A percentile compares a stretch with the other conserved stretches of the same genome.
Conservation (phyloP, 2,329 filamentous ascomycete genomes). For the Neoascochyta sp. region DNA sequence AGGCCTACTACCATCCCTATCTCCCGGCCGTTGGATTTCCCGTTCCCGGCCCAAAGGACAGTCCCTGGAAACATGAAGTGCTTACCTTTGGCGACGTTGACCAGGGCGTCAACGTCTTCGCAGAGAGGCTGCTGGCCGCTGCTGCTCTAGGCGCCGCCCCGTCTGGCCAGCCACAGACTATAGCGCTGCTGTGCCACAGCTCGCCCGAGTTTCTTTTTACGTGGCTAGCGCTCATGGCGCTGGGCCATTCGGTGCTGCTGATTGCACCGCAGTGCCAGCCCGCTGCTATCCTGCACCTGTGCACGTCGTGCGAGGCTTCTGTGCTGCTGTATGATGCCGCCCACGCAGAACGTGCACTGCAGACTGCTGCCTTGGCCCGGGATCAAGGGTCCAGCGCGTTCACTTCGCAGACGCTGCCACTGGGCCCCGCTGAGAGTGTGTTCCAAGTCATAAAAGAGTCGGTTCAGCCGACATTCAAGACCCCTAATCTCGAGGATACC, state of each 20-base stretch:
- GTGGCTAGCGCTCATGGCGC: slow-evolving; percentile 57
- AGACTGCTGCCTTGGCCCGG: slow-evolving; percentile 18
- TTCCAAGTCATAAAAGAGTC: slow-evolving; percentile 17
- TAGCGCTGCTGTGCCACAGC: slow-evolving; percentile 56
- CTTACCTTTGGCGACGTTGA: slow-evolving; percentile 39
- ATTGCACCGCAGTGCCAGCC: slow-evolving; percentile 52
- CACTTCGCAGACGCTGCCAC: slow-evolving; percentile 11
- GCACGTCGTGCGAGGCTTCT: slow-evolving; percentile 43
- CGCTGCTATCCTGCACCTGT: slow-evolving; percentile 53
- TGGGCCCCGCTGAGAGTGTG: slow-evolving; percentile 18
- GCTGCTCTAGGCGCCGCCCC: slow-evolving; percentile 5
- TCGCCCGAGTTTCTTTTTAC: slow-evolving; percentile 56
- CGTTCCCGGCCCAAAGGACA: slow-evolving; percentile 16
- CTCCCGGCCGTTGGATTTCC: slow-evolving; percentile 52
- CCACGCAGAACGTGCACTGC: slow-evolving; percentile 33
- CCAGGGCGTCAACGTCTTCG: slow-evolving; percentile 36
- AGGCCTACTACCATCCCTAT: slow-evolving; percentile 41
- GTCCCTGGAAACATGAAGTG: slow-evolving; percentile 26
- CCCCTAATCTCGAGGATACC: slow-evolving; percentile 15
- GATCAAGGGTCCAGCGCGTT: slow-evolving; percentile 9
- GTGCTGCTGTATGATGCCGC: slow-evolving; percentile 48
- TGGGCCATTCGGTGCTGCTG: slow-evolving; percentile 55
- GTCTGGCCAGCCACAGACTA: slow-evolving; percentile 25
- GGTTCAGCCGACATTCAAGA: slow-evolving; percentile 5
- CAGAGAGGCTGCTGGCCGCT: slow-evolving; percentile 23